These are phyloP conservation scores for Aspergillus neotritici DNA, from an alignment of 2,329 filamentous ascomycete species.

Conservation along the genomic window DNA sequence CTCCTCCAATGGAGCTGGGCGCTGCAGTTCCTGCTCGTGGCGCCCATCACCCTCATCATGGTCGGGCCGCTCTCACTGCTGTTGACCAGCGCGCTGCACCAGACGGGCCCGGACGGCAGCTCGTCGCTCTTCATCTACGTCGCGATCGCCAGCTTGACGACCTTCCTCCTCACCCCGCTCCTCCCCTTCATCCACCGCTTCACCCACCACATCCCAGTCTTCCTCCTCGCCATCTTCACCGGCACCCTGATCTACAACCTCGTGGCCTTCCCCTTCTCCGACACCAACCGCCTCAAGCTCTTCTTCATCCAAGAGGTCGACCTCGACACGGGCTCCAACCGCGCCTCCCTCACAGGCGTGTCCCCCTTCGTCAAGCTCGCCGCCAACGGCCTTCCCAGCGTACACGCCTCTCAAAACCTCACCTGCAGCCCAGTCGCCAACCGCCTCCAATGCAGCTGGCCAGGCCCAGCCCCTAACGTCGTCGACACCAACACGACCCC, in stretches of 20 bases:
- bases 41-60: slow-evolving; percentile 70
- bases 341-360: slow-evolving; percentile 63
- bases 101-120: slow-evolving; percentile 81
- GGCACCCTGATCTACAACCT: slow-evolving; percentile 82
- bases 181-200: slow-evolving; percentile 83
- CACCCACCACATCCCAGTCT: slow-evolving; percentile 72
- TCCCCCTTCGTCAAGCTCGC: slow-evolving; percentile 62
- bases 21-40: slow-evolving; percentile 74
- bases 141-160: slow-evolving; percentile 59
- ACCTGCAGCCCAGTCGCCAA: slow-evolving; percentile 46
- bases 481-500: slow-evolving; percentile 43
- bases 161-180: slow-evolving; percentile 68
- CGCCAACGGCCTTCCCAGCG: slow-evolving; percentile 64
- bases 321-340: slow-evolving; percentile 65
- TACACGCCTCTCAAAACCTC: slow-evolving; percentile 54
- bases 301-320: slow-evolving; percentile 81
- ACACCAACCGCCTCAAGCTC: slow-evolving; percentile 72
- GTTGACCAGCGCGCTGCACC: slow-evolving; percentile 64
- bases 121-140: slow-evolving; percentile 67
- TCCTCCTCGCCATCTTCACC: slow-evolving; percentile 66
- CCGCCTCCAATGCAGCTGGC: slow-evolving; percentile 61
- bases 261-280: slow-evolving; percentile 79
- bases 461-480: slow-evolving; percentile 62
- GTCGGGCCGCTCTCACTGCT: slow-evolving; percentile 71
- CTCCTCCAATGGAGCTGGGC: slow-evolving; percentile 84